These are phyloP conservation scores for Chloropicon primus DNA, from an alignment of 139 green algal species.

Conservation along the genomic window DNA sequence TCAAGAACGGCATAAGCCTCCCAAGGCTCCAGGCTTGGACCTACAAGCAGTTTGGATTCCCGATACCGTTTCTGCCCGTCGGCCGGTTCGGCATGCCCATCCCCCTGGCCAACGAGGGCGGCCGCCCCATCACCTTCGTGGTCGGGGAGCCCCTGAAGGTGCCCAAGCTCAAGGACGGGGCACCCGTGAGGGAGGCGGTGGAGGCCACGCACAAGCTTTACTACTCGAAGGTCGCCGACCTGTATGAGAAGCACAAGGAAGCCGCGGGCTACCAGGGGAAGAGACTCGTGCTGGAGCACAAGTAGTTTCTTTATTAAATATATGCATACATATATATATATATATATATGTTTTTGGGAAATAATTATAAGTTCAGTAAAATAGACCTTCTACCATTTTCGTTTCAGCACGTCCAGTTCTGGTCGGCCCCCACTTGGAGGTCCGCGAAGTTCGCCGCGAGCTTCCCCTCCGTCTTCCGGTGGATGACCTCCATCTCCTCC, in stretches of 20 bases:
- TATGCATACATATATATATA: too few relatives aligned
- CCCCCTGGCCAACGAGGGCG: background rate
- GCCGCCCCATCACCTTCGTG: background rate
- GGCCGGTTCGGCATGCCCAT: conserved; percentile 36
- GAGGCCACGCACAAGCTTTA: background rate
- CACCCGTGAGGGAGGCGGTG: background rate
- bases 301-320: too few relatives aligned
- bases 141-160: background rate
- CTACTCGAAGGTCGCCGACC: background rate
- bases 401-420: too few relatives aligned
- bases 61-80: conserved; percentile 50
- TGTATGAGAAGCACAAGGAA: background rate
- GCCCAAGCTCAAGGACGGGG: background rate
- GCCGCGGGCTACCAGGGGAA: background rate
- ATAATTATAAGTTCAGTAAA: too few relatives aligned
- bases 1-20: conserved; percentile 39
- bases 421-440: too few relatives aligned
- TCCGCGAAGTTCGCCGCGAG: too few relatives aligned
- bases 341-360: too few relatives aligned
- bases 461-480: too few relatives aligned
- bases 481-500: background rate
- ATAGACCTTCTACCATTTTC: too few relatives aligned
- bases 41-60: conserved; percentile 68
- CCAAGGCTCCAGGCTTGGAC: conserved; percentile 47
- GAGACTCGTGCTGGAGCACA: too few relatives aligned